Evolutionary conservation across 441 rosid species (phyloP).

Genomic region (Metrosideros polymorpha): DNA sequence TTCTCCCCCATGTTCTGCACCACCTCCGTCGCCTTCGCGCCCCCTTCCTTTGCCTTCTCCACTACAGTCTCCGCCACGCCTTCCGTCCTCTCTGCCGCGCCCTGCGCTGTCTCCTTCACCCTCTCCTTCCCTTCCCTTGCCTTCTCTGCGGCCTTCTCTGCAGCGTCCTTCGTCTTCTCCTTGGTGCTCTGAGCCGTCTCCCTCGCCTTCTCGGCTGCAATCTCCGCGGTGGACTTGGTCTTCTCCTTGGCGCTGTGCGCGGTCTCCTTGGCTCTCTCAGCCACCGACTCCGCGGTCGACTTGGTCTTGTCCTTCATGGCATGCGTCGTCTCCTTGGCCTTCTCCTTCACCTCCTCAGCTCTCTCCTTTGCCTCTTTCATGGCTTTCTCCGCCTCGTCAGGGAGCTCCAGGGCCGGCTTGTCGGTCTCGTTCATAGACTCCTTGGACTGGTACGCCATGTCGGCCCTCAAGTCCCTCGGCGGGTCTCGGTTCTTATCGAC

Average conservation of each 20-base stretch:
- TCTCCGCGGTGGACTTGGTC: conserved; percentile 13
- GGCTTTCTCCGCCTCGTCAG: conserved; percentile 14
- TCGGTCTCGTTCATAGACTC: conserved; percentile 20
- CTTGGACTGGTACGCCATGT: conserved; percentile 1
- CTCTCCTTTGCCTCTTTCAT: conserved; percentile 16
- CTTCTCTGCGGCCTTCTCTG: conserved; percentile 23
- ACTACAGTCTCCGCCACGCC: conserved; percentile 5
- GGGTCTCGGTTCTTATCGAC: conserved; percentile 26
- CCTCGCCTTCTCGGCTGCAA: conserved; percentile 15
- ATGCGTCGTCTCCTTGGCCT: conserved; percentile 10
- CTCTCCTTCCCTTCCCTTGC: conserved; percentile 26
- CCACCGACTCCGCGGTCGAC: conserved; percentile 2
- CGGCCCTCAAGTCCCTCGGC: conserved; percentile 15
- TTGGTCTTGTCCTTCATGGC: conserved; percentile 21
- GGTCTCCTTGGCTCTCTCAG: conserved; percentile 10
- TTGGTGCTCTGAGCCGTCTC: neutral
- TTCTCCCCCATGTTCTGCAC: conserved; percentile 31
- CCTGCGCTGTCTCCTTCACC: conserved; percentile 23
- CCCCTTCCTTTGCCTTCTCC: conserved; percentile 29
- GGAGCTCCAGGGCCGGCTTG: neutral
- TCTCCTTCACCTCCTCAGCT: conserved; percentile 22
- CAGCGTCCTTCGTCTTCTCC: conserved; percentile 28
- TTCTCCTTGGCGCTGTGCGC: conserved; percentile 11
- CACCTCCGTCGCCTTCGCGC: conserved; percentile 23
- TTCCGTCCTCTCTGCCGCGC: conserved; percentile 28